Conservation (phyloP, 2,329 filamentous ascomycete species). For the Hypoxylon sp. region DNA sequence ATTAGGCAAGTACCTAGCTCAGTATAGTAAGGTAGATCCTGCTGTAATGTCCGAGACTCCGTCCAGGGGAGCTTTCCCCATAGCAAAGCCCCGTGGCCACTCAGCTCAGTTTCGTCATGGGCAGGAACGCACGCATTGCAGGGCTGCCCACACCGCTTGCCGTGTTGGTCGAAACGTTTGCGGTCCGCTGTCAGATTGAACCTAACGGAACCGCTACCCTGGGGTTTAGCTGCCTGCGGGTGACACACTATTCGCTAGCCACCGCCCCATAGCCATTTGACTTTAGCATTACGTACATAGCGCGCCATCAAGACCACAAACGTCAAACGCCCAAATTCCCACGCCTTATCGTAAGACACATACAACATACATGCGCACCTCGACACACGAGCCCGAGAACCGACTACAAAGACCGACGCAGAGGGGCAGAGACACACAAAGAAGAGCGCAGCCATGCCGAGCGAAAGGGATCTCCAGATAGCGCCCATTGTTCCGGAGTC, state of each 20-base stretch:
- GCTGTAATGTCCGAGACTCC: slow-evolving; percentile 46
- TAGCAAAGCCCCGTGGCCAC: slow-evolving; percentile 24
- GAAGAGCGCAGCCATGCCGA: slow-evolving; percentile 67
- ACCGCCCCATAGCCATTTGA: slow-evolving; percentile 15
- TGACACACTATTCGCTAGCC: slow-evolving; percentile 14
- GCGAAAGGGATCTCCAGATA: slow-evolving; percentile 82
- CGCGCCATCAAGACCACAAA: slow-evolving; percentile 16
- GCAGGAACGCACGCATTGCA: slow-evolving; percentile 13
- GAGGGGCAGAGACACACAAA: not conserved
- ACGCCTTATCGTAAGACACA: slow-evolving; percentile 6
- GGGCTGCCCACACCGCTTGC: slow-evolving; percentile 28
- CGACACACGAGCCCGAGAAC: not conserved
- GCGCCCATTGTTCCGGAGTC: slow-evolving; percentile 84
- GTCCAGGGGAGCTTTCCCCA: slow-evolving; percentile 40
- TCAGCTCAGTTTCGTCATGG: slow-evolving; percentile 31
- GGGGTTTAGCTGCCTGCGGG: slow-evolving; percentile 21
- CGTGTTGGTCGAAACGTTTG: slow-evolving; percentile 32
- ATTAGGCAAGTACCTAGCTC: slow-evolving; percentile 35
- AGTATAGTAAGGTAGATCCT: slow-evolving; percentile 7
- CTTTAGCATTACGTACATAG: slow-evolving; percentile 35
- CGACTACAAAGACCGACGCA: slow-evolving; percentile 7
- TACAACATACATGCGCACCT: not conserved
- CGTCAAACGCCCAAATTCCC: slow-evolving; percentile 19
- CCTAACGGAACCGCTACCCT: slow-evolving; percentile 22
- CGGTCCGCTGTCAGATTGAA: slow-evolving; percentile 23